Percentiles rank a stretch among this genome's conserved stretches.
Conservation (phyloP, 495 filamentous ascomycete genomes). For the Neurospora sp. region DNA sequence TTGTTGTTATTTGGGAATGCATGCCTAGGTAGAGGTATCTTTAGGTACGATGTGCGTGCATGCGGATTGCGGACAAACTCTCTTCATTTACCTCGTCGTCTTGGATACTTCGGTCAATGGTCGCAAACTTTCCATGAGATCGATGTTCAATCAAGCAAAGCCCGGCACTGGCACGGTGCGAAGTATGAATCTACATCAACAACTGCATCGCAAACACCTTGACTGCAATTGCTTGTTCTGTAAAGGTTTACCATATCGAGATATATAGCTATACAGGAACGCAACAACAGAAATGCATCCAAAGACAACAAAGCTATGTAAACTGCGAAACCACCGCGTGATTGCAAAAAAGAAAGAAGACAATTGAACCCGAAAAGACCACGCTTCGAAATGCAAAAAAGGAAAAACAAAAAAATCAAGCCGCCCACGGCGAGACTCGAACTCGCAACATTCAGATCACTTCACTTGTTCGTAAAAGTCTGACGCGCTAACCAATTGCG, state of each 20-base stretch:
- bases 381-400: neutral
- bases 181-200: neutral
- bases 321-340: too few species aligned
- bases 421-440: slow-evolving; percentile 24
- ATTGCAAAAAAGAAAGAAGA: too few species aligned
- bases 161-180: neutral
- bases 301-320: too few species aligned
- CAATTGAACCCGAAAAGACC: too few species aligned
- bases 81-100: neutral
- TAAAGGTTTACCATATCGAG: neutral
- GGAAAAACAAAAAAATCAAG: neutral
- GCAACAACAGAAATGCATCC: too few species aligned
- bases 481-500: slow-evolving; percentile 25
- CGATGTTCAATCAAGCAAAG: neutral
- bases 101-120: neutral
- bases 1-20: neutral
- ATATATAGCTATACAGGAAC: too few species aligned
- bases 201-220: neutral
- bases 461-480: slow-evolving; percentile 15
- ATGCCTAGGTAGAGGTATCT: too few species aligned
- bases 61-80: too few species aligned
- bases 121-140: neutral
- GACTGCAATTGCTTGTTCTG: neutral
- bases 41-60: too few species aligned
- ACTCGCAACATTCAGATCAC: slow-evolving; percentile 25